Evolutionary conservation across 169 alveolate genomes (phyloP), one percentile per base, ranked within the genome.

Genomic region (Cryptosporidium bovis): DNA sequence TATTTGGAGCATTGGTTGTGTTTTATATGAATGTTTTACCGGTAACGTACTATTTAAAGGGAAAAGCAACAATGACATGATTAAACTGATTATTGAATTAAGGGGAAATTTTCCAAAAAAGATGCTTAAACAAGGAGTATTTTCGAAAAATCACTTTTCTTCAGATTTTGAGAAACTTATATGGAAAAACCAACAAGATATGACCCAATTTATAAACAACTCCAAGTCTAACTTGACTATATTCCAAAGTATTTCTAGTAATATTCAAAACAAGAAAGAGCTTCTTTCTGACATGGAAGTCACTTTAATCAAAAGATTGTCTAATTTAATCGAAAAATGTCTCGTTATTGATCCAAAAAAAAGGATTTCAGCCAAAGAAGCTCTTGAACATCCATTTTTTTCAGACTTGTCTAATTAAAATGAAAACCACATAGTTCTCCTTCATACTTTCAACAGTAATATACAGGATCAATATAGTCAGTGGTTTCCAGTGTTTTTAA

Each of bases 31-130:
- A 91, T 90, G 98, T 27, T 98, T 96, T 62, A 96, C 99, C n/a
- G 99, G 99, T 13, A 96, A 95, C 90, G 94, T 98, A 6, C 93
- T 97, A 82, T 98, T 98, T 90, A 82, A 95, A 93, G 99, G 99
- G 1, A 95, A 95, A 53, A 93, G 97, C 83, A 97, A 97, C 92
- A 95, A 96, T 83, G 99, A 98, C 83, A 97, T 97, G 99, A 93
- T 98, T 84, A 94, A 95, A 92, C 90, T 95, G 60, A 97, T 97
- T 68, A 96, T 96, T 98, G 97, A 95, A 71, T 92, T 92, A 51
- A 97, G 96, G 91, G 99, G 99, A 34, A 96, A 95, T 89, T 92
- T 97, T 60, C 98, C 98, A 31, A 93, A 90, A 56, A 95, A 95
- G 92, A 90, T 97, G 94, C 93, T 97, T 16, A 94, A 93, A 60